Percentiles rank a stretch among this genome's conserved stretches.
phyloP scores from a whole-genome alignment of 805 yeast species.

The Spathaspora gorwiae region DNA sequence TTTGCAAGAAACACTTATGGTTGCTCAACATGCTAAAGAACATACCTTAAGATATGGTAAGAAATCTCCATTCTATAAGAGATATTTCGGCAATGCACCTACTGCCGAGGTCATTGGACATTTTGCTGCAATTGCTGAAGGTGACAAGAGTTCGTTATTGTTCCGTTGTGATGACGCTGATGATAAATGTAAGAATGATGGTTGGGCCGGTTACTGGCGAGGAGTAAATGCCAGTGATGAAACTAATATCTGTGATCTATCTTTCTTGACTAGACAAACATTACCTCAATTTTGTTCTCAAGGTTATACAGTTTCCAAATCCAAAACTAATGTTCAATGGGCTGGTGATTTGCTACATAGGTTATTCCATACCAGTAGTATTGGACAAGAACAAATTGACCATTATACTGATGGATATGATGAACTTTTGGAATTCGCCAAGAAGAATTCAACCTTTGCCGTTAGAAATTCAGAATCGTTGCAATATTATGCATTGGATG shows the following conservation, averaged over 20 bases:
- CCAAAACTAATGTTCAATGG: conserved; percentile 22
- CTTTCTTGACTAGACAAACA: conserved; percentile 26
- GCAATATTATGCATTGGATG: conserved; percentile 14
- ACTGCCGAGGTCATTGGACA: conserved; percentile 33
- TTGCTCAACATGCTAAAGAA: conserved; percentile 30
- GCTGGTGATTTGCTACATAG: conserved; percentile 38
- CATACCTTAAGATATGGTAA: conserved; percentile 30
- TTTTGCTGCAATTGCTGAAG: conserved; percentile 26
- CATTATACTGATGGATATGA: conserved; percentile 33
- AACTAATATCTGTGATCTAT: conserved; percentile 37
- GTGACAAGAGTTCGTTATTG: conserved; percentile 26
- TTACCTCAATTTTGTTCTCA: conserved; percentile 29
- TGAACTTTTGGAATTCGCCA: conserved; percentile 30
- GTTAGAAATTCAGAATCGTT: conserved; percentile 27
- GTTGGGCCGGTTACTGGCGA: conserved; percentile 40
- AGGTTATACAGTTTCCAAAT: conserved; percentile 25
- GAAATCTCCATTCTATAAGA: conserved; percentile 24
- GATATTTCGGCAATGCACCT: conserved; percentile 36
- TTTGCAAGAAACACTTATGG: conserved; percentile 27
- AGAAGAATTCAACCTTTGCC: conserved; percentile 25
- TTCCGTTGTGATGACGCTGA: conserved; percentile 40
- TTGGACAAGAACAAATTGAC: conserved; percentile 27
- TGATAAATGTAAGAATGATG: conserved; percentile 27
- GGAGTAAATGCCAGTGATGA: conserved; percentile 29
- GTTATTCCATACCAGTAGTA: conserved; percentile 28